A percentile compares a stretch with the other conserved stretches of the same genome.
These are phyloP conservation scores for Fusarium miscanthi DNA, from an alignment of 2,329 filamentous ascomycete species.

Conservation along the genomic window DNA sequence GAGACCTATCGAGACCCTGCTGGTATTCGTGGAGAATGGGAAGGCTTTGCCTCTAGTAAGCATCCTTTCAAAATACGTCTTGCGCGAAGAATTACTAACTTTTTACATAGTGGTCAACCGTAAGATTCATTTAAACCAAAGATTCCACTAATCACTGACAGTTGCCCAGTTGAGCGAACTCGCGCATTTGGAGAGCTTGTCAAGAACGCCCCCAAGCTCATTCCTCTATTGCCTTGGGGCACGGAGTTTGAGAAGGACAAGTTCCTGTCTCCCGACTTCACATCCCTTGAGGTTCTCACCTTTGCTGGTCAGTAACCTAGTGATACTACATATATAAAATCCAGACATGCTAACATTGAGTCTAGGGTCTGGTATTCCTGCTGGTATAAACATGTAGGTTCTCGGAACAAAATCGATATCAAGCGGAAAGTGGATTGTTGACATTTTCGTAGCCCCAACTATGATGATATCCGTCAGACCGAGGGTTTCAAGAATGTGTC, in stretches of 20 bases:
- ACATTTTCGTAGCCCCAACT: constrained; percentile 63
- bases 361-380: constrained; percentile 70
- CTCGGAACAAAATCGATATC: background rate
- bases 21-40: constrained; percentile 85
- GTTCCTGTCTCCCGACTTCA: constrained; percentile 96
- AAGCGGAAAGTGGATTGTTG: constrained; percentile 1
- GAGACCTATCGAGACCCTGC: constrained; percentile 88
- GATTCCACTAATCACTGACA: background rate
- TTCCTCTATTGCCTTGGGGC: constrained; percentile 89
- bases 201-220: constrained; percentile 80
- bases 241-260: constrained; percentile 95
- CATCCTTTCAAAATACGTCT: background rate
- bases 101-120: constrained; percentile 72
- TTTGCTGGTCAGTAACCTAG: constrained; percentile 61
- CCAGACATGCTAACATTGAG: constrained; percentile 48
- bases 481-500: constrained; percentile 95
- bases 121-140: constrained; percentile 33
- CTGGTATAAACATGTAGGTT: constrained; percentile 71
- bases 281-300: constrained; percentile 88
- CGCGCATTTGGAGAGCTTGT: constrained; percentile 88
- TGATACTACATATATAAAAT: background rate
- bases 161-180: constrained; percentile 77
- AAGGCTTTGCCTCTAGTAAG: constrained; percentile 78
- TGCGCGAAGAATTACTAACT: constrained; percentile 32
- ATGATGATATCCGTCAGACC: constrained; percentile 81